Evolutionary conservation across 2,329 filamentous ascomycete species (phyloP).

Genomic region (Mycosphaerella arachidis): DNA sequence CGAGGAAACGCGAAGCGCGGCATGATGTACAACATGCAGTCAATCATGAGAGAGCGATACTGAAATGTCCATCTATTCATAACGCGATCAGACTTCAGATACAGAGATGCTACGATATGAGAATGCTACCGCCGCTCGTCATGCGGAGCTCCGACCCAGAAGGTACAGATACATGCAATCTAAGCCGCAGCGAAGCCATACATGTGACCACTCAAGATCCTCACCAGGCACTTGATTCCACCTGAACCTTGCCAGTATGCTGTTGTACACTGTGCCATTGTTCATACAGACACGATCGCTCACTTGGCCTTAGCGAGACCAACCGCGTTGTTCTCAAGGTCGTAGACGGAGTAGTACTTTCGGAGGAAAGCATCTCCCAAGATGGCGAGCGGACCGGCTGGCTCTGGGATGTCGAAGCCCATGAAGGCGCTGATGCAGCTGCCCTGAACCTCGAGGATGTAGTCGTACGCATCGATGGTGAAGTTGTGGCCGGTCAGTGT

Average conservation of each 20-base stretch:
- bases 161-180: constrained; percentile 12
- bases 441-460: constrained; percentile 91
- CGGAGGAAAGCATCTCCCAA: constrained; percentile 80
- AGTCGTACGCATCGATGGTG: constrained; percentile 81
- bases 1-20: not conserved
- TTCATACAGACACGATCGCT: not conserved
- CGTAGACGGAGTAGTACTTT: constrained; percentile 93
- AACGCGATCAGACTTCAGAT: not conserved
- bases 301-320: constrained; percentile 83
- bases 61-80: not conserved
- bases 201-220: not conserved
- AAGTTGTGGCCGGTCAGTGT: constrained; percentile 89
- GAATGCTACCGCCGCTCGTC: constrained; percentile 3
- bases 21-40: not conserved
- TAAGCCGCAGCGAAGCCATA: not conserved
- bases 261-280: not conserved
- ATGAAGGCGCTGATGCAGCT: constrained; percentile 97
- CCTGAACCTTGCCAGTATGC: not conserved
- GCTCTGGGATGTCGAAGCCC: constrained; percentile 81
- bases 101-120: constrained; percentile 13
- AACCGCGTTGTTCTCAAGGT: constrained; percentile 82
- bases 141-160: constrained; percentile 1
- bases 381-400: constrained; percentile 86
- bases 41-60: not conserved
- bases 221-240: not conserved